A percentile compares a stretch with the other conserved stretches of the same genome.
Conservation (phyloP, 495 filamentous ascomycete species). For the Xylaria acuta region DNA sequence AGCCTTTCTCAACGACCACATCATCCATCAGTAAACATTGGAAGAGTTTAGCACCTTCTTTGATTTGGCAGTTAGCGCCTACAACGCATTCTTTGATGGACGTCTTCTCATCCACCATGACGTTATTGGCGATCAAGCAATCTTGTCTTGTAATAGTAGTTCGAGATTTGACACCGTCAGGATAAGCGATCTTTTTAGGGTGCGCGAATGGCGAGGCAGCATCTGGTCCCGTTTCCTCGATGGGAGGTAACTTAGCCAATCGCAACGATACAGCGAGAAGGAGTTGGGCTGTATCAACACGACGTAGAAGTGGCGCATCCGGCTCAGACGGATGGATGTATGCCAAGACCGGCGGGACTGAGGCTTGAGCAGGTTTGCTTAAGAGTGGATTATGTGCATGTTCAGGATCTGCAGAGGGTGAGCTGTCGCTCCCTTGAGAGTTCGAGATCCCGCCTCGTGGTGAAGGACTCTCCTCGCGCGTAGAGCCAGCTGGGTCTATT, state of each 20-base stretch:
- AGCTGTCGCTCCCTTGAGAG: constrained; percentile 40
- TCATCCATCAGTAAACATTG: constrained; percentile 92
- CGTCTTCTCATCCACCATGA: constrained; percentile 79
- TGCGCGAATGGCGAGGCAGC: constrained; percentile 75
- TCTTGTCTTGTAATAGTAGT: constrained; percentile 78
- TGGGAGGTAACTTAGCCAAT: constrained; percentile 75
- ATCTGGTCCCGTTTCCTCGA: constrained; percentile 66
- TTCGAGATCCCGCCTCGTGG: constrained; percentile 27
- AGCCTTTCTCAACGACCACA: constrained; percentile 77
- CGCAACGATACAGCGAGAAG: constrained; percentile 82
- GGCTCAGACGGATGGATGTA: constrained; percentile 68
- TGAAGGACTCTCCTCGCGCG: constrained; percentile 26
- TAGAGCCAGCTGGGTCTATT: constrained; percentile 20
- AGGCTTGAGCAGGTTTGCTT: constrained; percentile 35
- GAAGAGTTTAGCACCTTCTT: constrained; percentile 75
- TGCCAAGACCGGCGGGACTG: constrained; percentile 74
- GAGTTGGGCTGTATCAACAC: constrained; percentile 84
- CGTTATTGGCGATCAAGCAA: constrained; percentile 82
- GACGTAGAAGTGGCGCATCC: constrained; percentile 69
- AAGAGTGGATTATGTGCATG: constrained; percentile 28
- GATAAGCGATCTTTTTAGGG: constrained; percentile 77
- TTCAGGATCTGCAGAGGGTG: constrained; percentile 31
- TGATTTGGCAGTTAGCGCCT: constrained; percentile 84
- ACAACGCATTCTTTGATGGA: constrained; percentile 91
- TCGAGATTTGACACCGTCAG: constrained; percentile 73